These are phyloP conservation scores for Colletotrichum tofieldiae DNA, from an alignment of 2,329 filamentous ascomycete genomes.

Conservation along the genomic window DNA sequence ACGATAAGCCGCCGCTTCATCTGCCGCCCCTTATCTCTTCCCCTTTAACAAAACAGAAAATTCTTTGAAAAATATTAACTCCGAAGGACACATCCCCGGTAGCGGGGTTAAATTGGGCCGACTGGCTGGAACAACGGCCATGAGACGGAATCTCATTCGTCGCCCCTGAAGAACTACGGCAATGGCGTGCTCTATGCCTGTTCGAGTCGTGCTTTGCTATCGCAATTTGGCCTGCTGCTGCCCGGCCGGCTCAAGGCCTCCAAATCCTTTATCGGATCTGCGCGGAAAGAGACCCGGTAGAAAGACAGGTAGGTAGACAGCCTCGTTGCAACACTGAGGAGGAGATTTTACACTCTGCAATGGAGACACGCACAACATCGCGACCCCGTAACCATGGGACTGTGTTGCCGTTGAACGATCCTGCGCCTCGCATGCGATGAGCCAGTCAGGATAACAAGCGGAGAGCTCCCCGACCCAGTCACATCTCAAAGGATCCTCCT, in stretches of 20 bases:
- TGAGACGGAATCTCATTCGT: constrained; percentile 34
- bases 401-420: neutral
- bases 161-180: neutral
- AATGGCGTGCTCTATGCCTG: constrained; percentile 37
- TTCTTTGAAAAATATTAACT: constrained; percentile 5
- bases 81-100: constrained; percentile 30
- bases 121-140: constrained; percentile 15
- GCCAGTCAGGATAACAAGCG: constrained; percentile 6
- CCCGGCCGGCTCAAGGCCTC: constrained; percentile 7
- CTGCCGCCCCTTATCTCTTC: neutral
- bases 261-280: neutral
- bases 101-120: constrained; percentile 32
- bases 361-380: neutral
- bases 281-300: constrained; percentile 3
- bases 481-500: constrained; percentile 1
- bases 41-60: neutral
- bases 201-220: constrained; percentile 32
- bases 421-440: constrained; percentile 7
- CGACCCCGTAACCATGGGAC: constrained; percentile 9
- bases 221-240: constrained; percentile 15
- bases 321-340: constrained; percentile 12
- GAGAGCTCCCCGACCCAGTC: constrained; percentile 12
- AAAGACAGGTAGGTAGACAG: constrained; percentile 6
- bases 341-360: neutral
- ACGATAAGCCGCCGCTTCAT: neutral